A percentile compares a stretch with the other conserved stretches of the same genome.
Evolutionary conservation across 2,329 filamentous ascomycete species (phyloP).

Genomic region (Boeremia lycopersici): DNA sequence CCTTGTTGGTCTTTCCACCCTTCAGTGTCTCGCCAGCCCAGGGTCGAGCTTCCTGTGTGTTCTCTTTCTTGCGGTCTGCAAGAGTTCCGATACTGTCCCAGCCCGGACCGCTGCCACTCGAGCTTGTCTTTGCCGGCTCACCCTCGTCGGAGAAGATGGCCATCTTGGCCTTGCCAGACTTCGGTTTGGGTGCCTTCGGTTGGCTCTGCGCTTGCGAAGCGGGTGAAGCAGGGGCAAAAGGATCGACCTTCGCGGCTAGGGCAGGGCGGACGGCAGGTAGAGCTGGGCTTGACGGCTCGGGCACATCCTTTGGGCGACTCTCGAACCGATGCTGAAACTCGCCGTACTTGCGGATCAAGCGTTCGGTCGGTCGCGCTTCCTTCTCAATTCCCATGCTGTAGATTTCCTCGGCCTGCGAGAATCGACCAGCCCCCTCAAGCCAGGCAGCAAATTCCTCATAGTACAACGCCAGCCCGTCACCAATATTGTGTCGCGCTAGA

Average conservation of each 20-base stretch:
- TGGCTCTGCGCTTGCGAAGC: constrained; percentile 57
- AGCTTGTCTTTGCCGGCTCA: constrained; percentile 58
- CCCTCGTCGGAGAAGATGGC: constrained; percentile 86
- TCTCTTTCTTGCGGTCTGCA: constrained; percentile 91
- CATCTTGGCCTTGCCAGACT: constrained; percentile 78
- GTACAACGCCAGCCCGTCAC: constrained; percentile 84
- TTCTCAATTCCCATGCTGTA: constrained; percentile 88
- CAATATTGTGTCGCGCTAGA: constrained; percentile 84
- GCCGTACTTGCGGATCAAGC: constrained; percentile 84
- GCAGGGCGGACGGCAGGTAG: constrained; percentile 82
- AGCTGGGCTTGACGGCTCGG: constrained; percentile 82
- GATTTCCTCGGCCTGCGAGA: constrained; percentile 91
- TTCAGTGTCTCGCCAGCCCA: constrained; percentile 93
- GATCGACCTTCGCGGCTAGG: constrained; percentile 83
- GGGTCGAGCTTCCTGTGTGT: constrained; percentile 80
- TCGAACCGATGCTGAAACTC: constrained; percentile 85
- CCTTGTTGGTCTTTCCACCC: constrained; percentile 80
- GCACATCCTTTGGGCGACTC: constrained; percentile 64
- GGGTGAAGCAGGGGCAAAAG: constrained; percentile 63
- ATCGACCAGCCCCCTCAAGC: constrained; percentile 83
- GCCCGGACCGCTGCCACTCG: constrained; percentile 68
- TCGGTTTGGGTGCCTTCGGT: constrained; percentile 55
- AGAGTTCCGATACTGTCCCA: constrained; percentile 93
- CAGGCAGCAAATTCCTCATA: constrained; percentile 97
- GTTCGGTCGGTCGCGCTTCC: constrained; percentile 80